These are phyloP conservation scores for Leccinum broughii DNA, from an alignment of 768 basidiomycete species.

Conservation along the genomic window DNA sequence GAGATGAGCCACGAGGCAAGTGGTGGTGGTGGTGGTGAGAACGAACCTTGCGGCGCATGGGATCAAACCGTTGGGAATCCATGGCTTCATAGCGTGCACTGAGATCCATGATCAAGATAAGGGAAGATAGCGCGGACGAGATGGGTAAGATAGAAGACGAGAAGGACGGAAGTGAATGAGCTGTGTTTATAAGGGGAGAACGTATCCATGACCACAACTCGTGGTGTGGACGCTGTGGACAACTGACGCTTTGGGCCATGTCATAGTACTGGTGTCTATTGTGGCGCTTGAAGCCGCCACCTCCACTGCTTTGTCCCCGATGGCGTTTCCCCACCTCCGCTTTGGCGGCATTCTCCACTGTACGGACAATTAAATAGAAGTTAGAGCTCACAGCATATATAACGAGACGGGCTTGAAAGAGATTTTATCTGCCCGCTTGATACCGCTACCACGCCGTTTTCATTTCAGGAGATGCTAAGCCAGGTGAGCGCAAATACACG, in stretches of 20 bases:
- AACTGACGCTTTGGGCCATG: constrained; percentile 24
- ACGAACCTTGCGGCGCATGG: constrained; percentile 32
- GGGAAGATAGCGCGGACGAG: constrained; percentile 28
- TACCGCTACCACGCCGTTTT: constrained; percentile 27
- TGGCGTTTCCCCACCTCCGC: constrained; percentile 17
- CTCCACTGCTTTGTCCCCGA: constrained; percentile 20
- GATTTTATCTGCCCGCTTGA: constrained; percentile 16
- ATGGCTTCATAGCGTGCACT: constrained; percentile 29
- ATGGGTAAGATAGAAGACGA: constrained; percentile 28
- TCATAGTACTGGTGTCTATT: constrained; percentile 16
- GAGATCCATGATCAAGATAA: constrained; percentile 30
- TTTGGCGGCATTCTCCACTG: constrained; percentile 18
- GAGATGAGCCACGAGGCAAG: constrained; percentile 24
- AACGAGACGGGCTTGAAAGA: constrained; percentile 4
- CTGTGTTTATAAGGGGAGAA: constrained; percentile 23
- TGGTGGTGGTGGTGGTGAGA: constrained; percentile 12
- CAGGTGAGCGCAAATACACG: constrained; percentile 17
- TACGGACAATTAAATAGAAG: constrained; percentile 7
- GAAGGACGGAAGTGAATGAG: constrained; percentile 30
- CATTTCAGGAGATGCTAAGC: constrained; percentile 21
- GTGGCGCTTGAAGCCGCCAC: constrained; percentile 15
- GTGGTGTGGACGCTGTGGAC: constrained; percentile 26
- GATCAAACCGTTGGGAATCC: constrained; percentile 36
- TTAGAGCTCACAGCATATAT: constrained; percentile 17
- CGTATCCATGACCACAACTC: constrained; percentile 27